phyloP scores from a whole-genome alignment of 257 asterid genomes.

The Gentiana macrophylla region DNA sequence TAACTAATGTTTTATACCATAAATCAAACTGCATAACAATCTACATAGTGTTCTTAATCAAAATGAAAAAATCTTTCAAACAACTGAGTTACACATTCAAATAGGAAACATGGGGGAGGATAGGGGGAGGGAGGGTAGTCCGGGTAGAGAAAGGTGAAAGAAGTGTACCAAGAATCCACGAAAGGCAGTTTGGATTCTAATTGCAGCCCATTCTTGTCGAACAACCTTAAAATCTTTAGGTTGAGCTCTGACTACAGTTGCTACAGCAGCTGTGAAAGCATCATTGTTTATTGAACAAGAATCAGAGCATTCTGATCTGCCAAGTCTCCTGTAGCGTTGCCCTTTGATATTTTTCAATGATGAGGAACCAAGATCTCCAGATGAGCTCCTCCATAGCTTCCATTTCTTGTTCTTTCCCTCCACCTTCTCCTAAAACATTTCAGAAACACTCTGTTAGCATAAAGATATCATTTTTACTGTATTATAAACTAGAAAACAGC shows the following conservation, averaged over 20 bases:
- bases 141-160: neutral
- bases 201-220: conserved; percentile 90
- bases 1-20: neutral
- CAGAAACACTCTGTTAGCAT: neutral
- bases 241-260: conserved; percentile 82
- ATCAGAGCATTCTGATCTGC: conserved; percentile 45
- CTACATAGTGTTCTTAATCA: too few relatives aligned
- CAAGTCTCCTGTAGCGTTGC: conserved; percentile 18
- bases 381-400: conserved; percentile 70
- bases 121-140: too few relatives aligned
- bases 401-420: conserved; percentile 68
- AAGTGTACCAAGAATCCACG: conserved; percentile 73
- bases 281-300: conserved; percentile 45
- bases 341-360: conserved; percentile 53
- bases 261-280: conserved; percentile 72
- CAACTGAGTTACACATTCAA: neutral
- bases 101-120: neutral
- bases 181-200: conserved; percentile 83
- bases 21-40: neutral
- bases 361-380: conserved; percentile 41
- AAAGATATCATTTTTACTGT: neutral
- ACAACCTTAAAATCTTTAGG: conserved; percentile 79
- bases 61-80: too few relatives aligned
- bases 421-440: conserved; percentile 38
- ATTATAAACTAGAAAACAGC: neutral